phyloP scores from a whole-genome alignment of 306 rosid genomes.

The Ochetophila trinervis region DNA sequence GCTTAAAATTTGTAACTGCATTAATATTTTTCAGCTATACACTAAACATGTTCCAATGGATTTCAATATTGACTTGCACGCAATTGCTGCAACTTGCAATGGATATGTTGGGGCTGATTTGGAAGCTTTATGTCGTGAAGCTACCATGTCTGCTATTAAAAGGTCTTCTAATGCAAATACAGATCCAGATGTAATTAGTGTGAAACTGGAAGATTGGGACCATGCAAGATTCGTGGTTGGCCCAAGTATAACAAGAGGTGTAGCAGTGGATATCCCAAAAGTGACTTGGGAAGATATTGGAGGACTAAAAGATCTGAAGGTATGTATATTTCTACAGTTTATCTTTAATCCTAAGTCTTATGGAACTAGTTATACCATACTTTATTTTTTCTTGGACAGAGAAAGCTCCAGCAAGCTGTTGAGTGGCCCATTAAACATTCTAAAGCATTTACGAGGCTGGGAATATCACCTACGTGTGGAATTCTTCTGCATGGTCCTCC shows the following conservation, averaged over 20 bases:
- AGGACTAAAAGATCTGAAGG: constrained; percentile 83
- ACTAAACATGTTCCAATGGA: constrained; percentile 67
- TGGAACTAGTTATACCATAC: constrained; percentile 8
- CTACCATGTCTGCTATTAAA: constrained; percentile 49
- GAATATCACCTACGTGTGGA: constrained; percentile 84
- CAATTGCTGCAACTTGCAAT: constrained; percentile 79
- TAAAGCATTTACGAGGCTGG: constrained; percentile 61
- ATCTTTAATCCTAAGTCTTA: constrained; percentile 20
- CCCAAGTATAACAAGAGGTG: constrained; percentile 92
- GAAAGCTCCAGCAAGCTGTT: constrained; percentile 82
- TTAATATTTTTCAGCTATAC: constrained; percentile 57
- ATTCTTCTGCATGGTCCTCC: constrained; percentile 98
- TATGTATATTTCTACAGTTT: constrained; percentile 34
- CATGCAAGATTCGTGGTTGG: constrained; percentile 61
- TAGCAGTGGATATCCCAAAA: constrained; percentile 78
- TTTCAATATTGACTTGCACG: constrained; percentile 49
- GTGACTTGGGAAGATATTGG: constrained; percentile 95
- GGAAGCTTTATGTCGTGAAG: constrained; percentile 80
- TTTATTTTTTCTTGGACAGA: constrained; percentile 42
- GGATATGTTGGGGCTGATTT: constrained; percentile 96
- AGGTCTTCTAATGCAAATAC: constrained; percentile 48
- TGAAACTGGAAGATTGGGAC: constrained; percentile 75
- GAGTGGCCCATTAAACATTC: constrained; percentile 91
- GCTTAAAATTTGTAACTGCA: constrained; percentile 15
- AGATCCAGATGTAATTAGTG: constrained; percentile 33